These are phyloP conservation scores for Mycena alexandri DNA, from an alignment of 768 basidiomycete species.

Conservation along the genomic window DNA sequence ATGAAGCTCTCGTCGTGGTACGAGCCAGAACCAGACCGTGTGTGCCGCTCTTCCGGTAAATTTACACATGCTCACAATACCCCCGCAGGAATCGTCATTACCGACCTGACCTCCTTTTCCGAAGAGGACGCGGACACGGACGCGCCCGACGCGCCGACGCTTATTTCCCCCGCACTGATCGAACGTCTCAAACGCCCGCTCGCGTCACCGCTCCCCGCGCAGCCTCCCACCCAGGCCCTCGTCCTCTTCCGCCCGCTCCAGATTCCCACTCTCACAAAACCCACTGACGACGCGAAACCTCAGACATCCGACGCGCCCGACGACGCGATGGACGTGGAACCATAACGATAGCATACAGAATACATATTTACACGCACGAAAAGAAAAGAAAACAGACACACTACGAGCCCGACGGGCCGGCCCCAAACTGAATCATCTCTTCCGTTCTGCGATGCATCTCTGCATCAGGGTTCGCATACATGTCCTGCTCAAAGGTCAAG, in stretches of 20 bases:
- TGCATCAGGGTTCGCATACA: slow-evolving; percentile 53
- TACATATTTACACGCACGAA: slow-evolving; percentile 36
- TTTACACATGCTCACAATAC: slow-evolving; percentile 24
- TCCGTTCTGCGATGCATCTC: too few relatives aligned
- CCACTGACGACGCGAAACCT: background rate
- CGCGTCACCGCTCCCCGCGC: slow-evolving; percentile 39
- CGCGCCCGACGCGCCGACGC: slow-evolving; percentile 39
- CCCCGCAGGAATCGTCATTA: slow-evolving; percentile 72
- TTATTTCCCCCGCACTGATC: slow-evolving; percentile 60
- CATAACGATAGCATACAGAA: slow-evolving; percentile 31
- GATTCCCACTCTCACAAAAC: slow-evolving; percentile 35
- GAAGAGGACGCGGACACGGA: slow-evolving; percentile 56
- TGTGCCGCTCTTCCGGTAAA: slow-evolving; percentile 43
- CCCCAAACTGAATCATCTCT: slow-evolving; percentile 64
- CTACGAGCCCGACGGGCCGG: slow-evolving; percentile 49
- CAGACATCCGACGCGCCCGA: slow-evolving; percentile 43
- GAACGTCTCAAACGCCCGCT: slow-evolving; percentile 56
- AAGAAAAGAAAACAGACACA: slow-evolving; percentile 11
- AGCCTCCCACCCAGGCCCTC: slow-evolving; percentile 59
- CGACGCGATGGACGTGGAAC: slow-evolving; percentile 70
- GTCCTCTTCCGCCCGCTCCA: slow-evolving; percentile 64
- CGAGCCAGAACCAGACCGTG: slow-evolving; percentile 78
- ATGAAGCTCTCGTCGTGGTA: slow-evolving; percentile 79
- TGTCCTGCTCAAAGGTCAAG: slow-evolving; percentile 55
- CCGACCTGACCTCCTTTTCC: slow-evolving; percentile 67